Percentiles rank a stretch among this genome's conserved stretches.
Evolutionary conservation across 139 green algal species (phyloP).

Genomic region (Trebouxia sp.): DNA sequence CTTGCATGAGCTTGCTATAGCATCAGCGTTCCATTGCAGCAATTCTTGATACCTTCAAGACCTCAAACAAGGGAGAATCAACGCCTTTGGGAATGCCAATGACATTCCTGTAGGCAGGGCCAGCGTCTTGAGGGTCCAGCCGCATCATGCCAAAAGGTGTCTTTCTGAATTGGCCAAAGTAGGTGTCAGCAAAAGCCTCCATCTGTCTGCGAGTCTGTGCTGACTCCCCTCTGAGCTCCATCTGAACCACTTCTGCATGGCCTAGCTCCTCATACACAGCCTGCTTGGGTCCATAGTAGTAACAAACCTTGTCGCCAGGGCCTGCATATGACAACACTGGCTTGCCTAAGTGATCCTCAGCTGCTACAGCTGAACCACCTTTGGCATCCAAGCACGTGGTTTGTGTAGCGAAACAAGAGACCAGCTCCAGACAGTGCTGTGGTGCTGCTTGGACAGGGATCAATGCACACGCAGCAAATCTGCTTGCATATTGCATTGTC

Average conservation of each 20-base stretch:
- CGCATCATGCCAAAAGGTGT: slow-evolving; percentile 61
- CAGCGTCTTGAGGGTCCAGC: slow-evolving; percentile 73
- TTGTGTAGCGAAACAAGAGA: neutral
- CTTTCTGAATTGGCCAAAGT: slow-evolving; percentile 76
- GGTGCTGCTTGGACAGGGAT: neutral
- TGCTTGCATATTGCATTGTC: neutral
- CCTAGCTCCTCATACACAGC: slow-evolving; percentile 77
- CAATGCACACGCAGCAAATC: neutral
- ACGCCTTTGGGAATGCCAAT: slow-evolving; percentile 82
- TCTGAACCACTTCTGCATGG: slow-evolving; percentile 72
- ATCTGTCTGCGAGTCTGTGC: slow-evolving; percentile 34
- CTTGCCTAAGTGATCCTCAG: neutral
- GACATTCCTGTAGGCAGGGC: slow-evolving; percentile 79
- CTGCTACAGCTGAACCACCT: neutral
- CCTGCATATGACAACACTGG: neutral
- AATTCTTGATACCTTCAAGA: slow-evolving; percentile 57
- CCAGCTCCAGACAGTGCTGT: neutral
- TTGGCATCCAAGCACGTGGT: neutral
- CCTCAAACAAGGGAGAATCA: slow-evolving; percentile 59
- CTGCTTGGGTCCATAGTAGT: slow-evolving; percentile 60
- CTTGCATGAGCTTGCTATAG: neutral
- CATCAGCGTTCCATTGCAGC: neutral
- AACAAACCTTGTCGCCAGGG: slow-evolving; percentile 60
- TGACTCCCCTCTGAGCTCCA: slow-evolving; percentile 50
- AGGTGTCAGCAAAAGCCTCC: slow-evolving; percentile 63